Base-by-base conservation (phyloP, 1,139 yeast genomes). In the Pichia sp. region DNA sequence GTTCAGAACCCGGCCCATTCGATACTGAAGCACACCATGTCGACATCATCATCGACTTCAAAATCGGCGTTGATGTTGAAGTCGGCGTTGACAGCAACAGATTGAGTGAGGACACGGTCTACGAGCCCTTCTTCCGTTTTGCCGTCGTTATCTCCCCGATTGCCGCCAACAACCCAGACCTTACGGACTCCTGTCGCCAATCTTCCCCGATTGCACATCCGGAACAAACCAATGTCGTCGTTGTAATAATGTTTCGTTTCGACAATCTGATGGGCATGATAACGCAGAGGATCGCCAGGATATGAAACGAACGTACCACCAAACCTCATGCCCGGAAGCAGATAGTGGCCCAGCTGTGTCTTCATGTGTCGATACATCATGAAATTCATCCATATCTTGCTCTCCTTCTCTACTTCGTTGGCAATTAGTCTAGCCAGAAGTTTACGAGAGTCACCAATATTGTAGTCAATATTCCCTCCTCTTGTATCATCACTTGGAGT, bases 101-200 rank as follows among this genome's bases (percentile, higher is more conserved):
- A n/a, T n/a, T n/a, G n/a, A n/a, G n/a, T n/a, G n/a, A n/a, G n/a
- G n/a, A n/a, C n/a, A n/a, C n/a, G n/a, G n/a, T n/a, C n/a, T n/a
- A n/a, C n/a, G n/a, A n/a, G n/a, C n/a, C n/a, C n/a, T n/a, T n/a
- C n/a, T n/a, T n/a, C n/a, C n/a, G 24, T 22, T 22, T 9, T 7
- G 24, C 6, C 6, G 24, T 7, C 9, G 9, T 24, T 9, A 5
- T 10, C n/a, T 24, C 13, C n/a, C 22, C 23, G 21, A 13, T 45
- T 43, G 3, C 55, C 58, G 18, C 55, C 45, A 15, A 89, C 61
- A 9, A 85, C 74, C 84, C 88, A 84, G 29, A 83, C 69, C 60
- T 91, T 91, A 60, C 91, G 89, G 10, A 91, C 97, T 1, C 93
- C 82, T 0, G 97, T 88, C 1, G 96, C 96, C 42, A 91, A 64